Evolutionary conservation across 495 filamentous ascomycete genomes (phyloP).

Genomic region (Podospora pseudoanserina): DNA sequence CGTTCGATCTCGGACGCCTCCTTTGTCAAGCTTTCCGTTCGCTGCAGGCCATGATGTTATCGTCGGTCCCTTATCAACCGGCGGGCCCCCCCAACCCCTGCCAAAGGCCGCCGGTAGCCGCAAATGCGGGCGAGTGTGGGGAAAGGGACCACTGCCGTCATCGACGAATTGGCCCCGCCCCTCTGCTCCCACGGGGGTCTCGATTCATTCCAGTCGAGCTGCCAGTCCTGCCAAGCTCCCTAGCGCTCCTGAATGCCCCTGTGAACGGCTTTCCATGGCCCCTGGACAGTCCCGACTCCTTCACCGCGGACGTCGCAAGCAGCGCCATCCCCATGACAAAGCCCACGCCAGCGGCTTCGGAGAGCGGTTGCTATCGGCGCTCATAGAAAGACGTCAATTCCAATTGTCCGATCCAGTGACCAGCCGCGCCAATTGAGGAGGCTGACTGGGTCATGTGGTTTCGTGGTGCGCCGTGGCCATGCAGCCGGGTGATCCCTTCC

Average conservation of each 20-base stretch:
- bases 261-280: neutral
- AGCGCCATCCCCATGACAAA: neutral
- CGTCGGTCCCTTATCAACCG: conserved; percentile 28
- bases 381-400: neutral
- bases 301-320: neutral
- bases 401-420: neutral
- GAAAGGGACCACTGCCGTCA: conserved; percentile 17
- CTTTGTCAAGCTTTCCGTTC: conserved; percentile 29
- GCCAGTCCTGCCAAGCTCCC: conserved; percentile 14
- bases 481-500: neutral
- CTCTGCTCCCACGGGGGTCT: neutral
- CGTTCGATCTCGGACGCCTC: conserved; percentile 2
- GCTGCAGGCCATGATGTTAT: conserved; percentile 34
- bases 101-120: conserved; percentile 34
- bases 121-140: conserved; percentile 9
- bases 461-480: neutral
- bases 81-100: conserved; percentile 21
- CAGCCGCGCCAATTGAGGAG: conserved; percentile 2
- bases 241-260: neutral
- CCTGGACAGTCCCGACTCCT: neutral
- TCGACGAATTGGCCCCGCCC: conserved; percentile 10
- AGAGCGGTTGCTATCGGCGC: conserved; percentile 11
- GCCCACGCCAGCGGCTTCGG: conserved; percentile 4
- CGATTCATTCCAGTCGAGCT: conserved; percentile 1
- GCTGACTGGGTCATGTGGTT: conserved; percentile 6